phyloP scores from a whole-genome alignment of 2,329 filamentous ascomycete species.

The Botrytis fragariae region DNA sequence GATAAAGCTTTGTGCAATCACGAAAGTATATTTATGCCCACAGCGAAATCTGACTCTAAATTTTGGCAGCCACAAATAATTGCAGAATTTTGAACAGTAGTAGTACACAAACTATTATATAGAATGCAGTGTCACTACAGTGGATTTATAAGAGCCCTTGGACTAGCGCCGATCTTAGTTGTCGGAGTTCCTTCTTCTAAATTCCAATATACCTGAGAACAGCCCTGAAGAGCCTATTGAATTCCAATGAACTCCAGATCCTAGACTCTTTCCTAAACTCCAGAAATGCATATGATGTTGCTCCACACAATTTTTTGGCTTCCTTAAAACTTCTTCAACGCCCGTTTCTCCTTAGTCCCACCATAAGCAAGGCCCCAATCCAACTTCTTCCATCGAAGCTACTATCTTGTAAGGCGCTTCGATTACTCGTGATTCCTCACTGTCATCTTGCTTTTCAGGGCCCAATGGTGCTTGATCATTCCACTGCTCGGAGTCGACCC shows the following conservation, averaged over 20 bases:
- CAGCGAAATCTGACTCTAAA: neutral
- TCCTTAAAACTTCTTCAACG: conserved; percentile 20
- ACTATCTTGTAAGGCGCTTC: conserved; percentile 69
- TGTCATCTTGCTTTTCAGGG: conserved; percentile 61
- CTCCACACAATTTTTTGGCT: neutral
- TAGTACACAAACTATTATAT: neutral
- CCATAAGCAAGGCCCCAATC: conserved; percentile 62
- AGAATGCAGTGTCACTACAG: neutral
- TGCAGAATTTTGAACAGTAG: neutral
- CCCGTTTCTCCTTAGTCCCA: conserved; percentile 48
- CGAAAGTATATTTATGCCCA: neutral
- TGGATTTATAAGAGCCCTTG: neutral
- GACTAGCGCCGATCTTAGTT: neutral
- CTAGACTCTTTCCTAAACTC: conserved; percentile 1
- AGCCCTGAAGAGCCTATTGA: neutral
- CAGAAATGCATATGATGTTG: neutral
- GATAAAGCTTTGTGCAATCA: neutral
- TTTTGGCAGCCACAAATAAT: neutral
- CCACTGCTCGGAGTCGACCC: conserved; percentile 86
- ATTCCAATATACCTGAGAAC: conserved; percentile 1
- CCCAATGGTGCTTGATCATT: conserved; percentile 78
- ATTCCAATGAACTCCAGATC: conserved; percentile 15
- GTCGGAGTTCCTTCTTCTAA: neutral
- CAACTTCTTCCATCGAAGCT: conserved; percentile 61
- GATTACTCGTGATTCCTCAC: conserved; percentile 42